Evolutionary conservation across 768 basidiomycete genomes (phyloP), one percentile per base, ranked within the genome.

Genomic region (Suillus cothurnatus): DNA sequence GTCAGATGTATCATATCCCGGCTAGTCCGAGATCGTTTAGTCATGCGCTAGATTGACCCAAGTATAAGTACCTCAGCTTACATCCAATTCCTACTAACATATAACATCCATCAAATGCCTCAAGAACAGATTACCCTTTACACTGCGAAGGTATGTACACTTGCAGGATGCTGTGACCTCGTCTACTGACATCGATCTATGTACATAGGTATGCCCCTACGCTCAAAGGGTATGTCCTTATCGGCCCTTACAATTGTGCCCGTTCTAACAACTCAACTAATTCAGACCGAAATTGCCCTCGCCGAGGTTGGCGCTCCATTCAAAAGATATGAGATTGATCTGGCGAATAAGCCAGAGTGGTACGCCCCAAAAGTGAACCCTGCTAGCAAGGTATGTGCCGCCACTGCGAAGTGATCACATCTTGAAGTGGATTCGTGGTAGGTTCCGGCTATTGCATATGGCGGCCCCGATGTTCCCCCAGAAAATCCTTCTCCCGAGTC

Each of bases 321-420:
- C 72, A 85, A 78, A 26, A 73, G 81, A 17, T 88, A 78, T 66
- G 83, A 89, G 67, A 84, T 91, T 56, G 86, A 90, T 68, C 74
- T 91, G 15, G 58, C 64, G 68, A 86, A 88, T 78, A 91, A 91
- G 76, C 89, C 89, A 1, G 85, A 83, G 59, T 90, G 88, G 89
- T 90, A 88, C 71, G 84, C 84, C 0, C 81, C 83, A 0, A 82
- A 86, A 65, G 83, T 91, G 45, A 91, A 91, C 75, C 86, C 85
- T 1, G 87, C 83, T 0, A 84, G 84, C 77, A 90, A 89, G 82
- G 89, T 87, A 69, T 19, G 72, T 67, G n/a, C 21, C 32, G 45
- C 55, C 21, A 26, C 6, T 17, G 34, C 12, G 1, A 34, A 7
- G 14, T 14, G 21, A n/a, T 6, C 15, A 6, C 38, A 26, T 62